phyloP scores from a whole-genome alignment of 2,329 filamentous ascomycete species.

The Neurospora sp. region DNA sequence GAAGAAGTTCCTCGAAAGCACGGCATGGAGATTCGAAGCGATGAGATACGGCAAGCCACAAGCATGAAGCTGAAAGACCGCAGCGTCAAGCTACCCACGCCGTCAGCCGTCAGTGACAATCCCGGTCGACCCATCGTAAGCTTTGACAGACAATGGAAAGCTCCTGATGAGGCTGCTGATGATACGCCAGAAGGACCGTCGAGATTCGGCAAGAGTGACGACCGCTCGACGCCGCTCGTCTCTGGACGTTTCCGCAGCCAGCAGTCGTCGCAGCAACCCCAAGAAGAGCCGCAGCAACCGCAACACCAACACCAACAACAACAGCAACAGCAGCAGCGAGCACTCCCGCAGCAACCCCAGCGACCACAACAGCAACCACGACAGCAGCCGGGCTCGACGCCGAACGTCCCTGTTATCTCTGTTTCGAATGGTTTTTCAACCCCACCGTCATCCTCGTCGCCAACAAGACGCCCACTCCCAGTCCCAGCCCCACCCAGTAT shows the following conservation, averaged over 20 bases:
- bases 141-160: slow-evolving; percentile 79
- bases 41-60: slow-evolving; percentile 84
- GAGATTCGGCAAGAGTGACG: slow-evolving; percentile 22
- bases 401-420: slow-evolving; percentile 41
- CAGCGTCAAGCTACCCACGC: slow-evolving; percentile 77
- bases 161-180: slow-evolving; percentile 61
- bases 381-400: slow-evolving; percentile 23
- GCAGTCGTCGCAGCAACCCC: slow-evolving; percentile 15
- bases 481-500: slow-evolving; percentile 29
- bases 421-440: slow-evolving; percentile 37
- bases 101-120: slow-evolving; percentile 81
- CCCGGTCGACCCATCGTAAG: slow-evolving; percentile 93
- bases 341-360: slow-evolving; percentile 18
- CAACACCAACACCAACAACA: slow-evolving; percentile 18
- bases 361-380: slow-evolving; percentile 18
- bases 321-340: slow-evolving; percentile 14
- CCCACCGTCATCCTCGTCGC: slow-evolving; percentile 25
- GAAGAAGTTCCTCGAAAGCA: slow-evolving; percentile 55
- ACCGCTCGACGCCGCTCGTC: slow-evolving; percentile 15
- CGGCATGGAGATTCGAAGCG: slow-evolving; percentile 70
- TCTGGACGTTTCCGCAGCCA: slow-evolving; percentile 14
- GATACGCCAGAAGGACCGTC: slow-evolving; percentile 45
- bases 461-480: slow-evolving; percentile 25
- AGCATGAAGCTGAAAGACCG: slow-evolving; percentile 81
- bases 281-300: slow-evolving; percentile 13